Conservation (phyloP, 1,284 basidiomycete species). For the Acaromyces ingoldii region DNA sequence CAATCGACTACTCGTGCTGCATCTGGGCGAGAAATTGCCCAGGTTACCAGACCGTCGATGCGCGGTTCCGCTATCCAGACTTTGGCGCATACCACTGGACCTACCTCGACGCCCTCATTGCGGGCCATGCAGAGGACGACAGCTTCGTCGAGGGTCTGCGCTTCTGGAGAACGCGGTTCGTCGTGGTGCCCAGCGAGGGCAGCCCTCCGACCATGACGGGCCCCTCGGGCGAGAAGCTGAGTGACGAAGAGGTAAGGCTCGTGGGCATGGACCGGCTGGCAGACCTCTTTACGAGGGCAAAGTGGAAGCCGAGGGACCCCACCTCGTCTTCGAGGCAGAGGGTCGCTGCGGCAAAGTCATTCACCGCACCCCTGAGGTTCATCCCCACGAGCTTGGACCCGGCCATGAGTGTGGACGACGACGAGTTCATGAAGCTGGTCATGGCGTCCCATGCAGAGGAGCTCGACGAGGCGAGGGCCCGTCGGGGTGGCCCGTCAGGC, state of each 20-base stretch:
- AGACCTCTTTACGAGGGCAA: conserved; percentile 63
- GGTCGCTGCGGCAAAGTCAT: conserved; percentile 15
- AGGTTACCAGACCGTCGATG: conserved; percentile 74
- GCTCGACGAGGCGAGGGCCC: no score
- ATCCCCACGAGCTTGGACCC: conserved; percentile 49
- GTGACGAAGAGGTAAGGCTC: conserved; percentile 80
- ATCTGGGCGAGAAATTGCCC: conserved; percentile 87
- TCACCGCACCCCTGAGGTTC: conserved; percentile 32
- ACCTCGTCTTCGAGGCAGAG: not conserved
- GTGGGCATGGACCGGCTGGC: conserved; percentile 86
- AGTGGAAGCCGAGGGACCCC: conserved; percentile 18
- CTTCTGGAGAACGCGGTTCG: conserved; percentile 92
- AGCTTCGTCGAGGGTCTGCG: conserved; percentile 41
- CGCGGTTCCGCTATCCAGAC: conserved; percentile 72
- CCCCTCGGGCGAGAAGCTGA: conserved; percentile 50
- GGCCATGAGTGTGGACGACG: conserved; percentile 39
- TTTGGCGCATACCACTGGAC: conserved; percentile 58
- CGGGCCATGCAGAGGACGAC: conserved; percentile 45
- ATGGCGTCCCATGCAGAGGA: conserved; percentile 22
- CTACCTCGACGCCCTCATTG: conserved; percentile 52
- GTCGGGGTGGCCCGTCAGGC: no score
- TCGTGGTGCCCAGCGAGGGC: conserved; percentile 79
- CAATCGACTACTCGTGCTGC: conserved; percentile 76
- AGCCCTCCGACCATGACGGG: conserved; percentile 58
- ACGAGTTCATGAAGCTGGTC: conserved; percentile 41